Evolutionary conservation across 2,329 filamentous ascomycete species (phyloP).

Genomic region (Neurospora crassa): DNA sequence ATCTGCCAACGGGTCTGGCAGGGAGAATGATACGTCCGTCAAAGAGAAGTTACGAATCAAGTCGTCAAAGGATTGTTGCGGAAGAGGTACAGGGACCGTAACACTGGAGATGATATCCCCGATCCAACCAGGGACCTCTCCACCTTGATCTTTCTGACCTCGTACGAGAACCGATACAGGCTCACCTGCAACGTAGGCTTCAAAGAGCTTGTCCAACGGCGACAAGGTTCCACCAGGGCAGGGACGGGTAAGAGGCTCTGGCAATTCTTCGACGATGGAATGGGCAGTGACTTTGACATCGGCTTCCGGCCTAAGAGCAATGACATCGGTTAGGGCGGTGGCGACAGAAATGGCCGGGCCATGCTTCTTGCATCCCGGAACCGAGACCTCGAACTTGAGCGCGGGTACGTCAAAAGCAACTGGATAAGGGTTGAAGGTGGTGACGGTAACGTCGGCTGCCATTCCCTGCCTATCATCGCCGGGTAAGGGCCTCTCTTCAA

Average conservation of each 20-base stretch:
- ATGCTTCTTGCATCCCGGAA: conserved; percentile 66
- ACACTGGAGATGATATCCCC: conserved; percentile 70
- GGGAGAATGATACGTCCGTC: conserved; percentile 71
- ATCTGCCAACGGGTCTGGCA: conserved; percentile 73
- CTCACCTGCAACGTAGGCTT: conserved; percentile 71
- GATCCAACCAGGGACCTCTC: conserved; percentile 72
- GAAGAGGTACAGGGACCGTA: conserved; percentile 75
- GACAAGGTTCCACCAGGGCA: conserved; percentile 74
- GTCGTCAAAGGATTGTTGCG: conserved; percentile 70
- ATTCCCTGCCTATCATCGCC: conserved; percentile 52
- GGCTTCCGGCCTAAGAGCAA: conserved; percentile 58
- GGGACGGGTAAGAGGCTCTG: conserved; percentile 57
- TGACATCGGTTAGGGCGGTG: conserved; percentile 56
- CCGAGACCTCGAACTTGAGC: conserved; percentile 74
- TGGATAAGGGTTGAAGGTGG: conserved; percentile 67
- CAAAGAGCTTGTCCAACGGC: conserved; percentile 73
- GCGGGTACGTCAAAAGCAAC: conserved; percentile 67
- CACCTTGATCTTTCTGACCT: conserved; percentile 58
- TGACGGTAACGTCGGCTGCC: conserved; percentile 68
- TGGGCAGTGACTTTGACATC: conserved; percentile 60
- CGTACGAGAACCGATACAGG: conserved; percentile 74
- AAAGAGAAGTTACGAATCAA: conserved; percentile 83
- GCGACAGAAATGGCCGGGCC: conserved; percentile 72
- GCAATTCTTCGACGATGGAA: conserved; percentile 63
- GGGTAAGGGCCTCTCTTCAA: conserved; percentile 57